Evolutionary conservation across 208 protist species (phyloP), one percentile per base, ranked within the genome.

Genomic region (Eutreptiella sp.): DNA sequence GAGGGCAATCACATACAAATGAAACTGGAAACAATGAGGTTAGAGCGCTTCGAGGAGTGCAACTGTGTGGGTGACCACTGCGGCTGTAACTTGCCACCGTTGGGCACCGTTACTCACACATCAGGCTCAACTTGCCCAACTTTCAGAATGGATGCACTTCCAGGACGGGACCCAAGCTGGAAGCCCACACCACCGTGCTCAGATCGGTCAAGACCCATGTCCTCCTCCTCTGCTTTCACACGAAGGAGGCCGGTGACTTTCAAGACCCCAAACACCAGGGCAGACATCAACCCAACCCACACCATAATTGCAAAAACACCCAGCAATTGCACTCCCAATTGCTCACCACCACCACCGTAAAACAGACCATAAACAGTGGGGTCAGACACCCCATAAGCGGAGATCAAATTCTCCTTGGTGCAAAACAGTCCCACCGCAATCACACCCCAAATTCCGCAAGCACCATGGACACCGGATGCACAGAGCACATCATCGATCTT

Each of bases 381-480:
- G 50, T 57, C 50, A n/a, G n/a, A n/a, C 11, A 52, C 7, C 14
- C 61, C 61, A 64, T 66, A 66, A 7, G 52, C 60, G 14, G 9
- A 11, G 9, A 9, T 53, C 26, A 66, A 14, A 21, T 68, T 68
- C 11, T 7, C 7, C 11, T 66, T 14, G n/a, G 59, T 69, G 7
- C 32, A 53, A 43, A 66, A 66, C 14, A 66, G 11, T 69, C 59
- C 59, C 11, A 23, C 29, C 26, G 58, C 59, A 59, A 61, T 48
- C 32, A 66, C n/a, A 11, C 59, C 59, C 59, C 59, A 66, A n/a
- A 65, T 47, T 9, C 59, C 59, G 34, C 59, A 66, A 39, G 31
- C 19, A 39, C 53, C 53, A 66, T 66, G 59, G 9, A 66, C 59
- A 53, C 54, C 28, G 55, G 61, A 7, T 7, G 59, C 59, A 19